phyloP scores from a whole-genome alignment of 2,329 filamentous ascomycete genomes.

The Aspergillus sclerotialis region DNA sequence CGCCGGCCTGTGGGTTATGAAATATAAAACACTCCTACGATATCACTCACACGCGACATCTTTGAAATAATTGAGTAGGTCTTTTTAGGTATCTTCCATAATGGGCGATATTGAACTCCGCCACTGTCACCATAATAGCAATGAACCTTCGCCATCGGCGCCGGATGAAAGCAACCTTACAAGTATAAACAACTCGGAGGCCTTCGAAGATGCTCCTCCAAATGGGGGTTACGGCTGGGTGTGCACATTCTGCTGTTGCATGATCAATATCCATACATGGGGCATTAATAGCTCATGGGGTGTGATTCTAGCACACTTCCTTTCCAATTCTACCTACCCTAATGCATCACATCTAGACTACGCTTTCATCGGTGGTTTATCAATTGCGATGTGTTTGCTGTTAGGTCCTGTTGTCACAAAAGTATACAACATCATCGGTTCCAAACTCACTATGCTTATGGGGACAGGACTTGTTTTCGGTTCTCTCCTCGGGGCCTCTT shows the following conservation, averaged over 20 bases:
- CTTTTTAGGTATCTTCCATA: no score
- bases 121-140: no score
- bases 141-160: no score
- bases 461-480: constrained; percentile 50
- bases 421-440: constrained; percentile 47
- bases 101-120: no score
- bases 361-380: constrained; percentile 55
- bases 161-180: no score
- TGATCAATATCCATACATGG: constrained; percentile 67
- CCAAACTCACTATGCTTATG: constrained; percentile 47
- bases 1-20: no score
- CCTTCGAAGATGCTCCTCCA: constrained; percentile 33
- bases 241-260: constrained; percentile 47
- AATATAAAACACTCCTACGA: no score
- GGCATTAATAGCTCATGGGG: constrained; percentile 60
- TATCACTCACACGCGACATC: no score
- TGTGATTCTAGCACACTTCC: constrained; percentile 55
- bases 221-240: constrained; percentile 60
- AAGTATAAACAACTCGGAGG: no score
- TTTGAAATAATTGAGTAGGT: no score
- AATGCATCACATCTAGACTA: constrained; percentile 50
- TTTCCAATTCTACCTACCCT: constrained; percentile 48
- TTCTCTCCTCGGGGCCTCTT: constrained; percentile 51
- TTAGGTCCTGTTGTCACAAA: constrained; percentile 51
- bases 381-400: constrained; percentile 51